Evolutionary conservation across 192 early-diverging fungal genomes (phyloP).

Genomic region (Backusella parvicylindrica): DNA sequence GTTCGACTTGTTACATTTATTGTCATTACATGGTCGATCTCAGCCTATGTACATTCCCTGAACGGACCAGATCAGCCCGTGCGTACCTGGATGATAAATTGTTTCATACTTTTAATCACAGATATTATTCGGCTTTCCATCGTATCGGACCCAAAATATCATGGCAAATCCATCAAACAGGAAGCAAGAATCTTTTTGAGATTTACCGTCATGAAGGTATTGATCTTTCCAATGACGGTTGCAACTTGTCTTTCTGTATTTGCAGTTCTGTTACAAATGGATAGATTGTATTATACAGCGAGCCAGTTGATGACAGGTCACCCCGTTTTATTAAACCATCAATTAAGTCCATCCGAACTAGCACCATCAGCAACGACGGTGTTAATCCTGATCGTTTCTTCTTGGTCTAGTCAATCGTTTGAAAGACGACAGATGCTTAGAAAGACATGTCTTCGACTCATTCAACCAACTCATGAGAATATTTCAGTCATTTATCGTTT

Average conservation of each 20-base stretch:
- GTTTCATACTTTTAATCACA: constrained; percentile 39
- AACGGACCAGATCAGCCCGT: constrained; percentile 47
- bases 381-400: constrained; percentile 49
- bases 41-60: constrained; percentile 36
- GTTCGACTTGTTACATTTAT: constrained; percentile 52
- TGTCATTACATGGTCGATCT: constrained; percentile 52
- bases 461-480: neutral
- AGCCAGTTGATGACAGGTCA: neutral
- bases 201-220: constrained; percentile 2
- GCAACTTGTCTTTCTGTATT: constrained; percentile 9
- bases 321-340: neutral
- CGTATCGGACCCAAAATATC: constrained; percentile 34
- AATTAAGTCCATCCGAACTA: neutral
- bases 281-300: constrained; percentile 3
- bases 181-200: neutral
- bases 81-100: constrained; percentile 54
- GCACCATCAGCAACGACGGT: constrained; percentile 24
- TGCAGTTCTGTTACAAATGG: neutral
- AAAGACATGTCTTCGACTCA: constrained; percentile 37
- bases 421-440: constrained; percentile 41
- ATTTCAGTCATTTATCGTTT: constrained; percentile 46
- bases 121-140: constrained; percentile 35
- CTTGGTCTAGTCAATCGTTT: constrained; percentile 45
- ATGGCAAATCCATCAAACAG: neutral
- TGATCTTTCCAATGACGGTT: constrained; percentile 5